Percentiles rank a stretch among this genome's conserved stretches.
These are phyloP conservation scores for Asterochloris sp. DNA, from an alignment of 139 green algal genomes.

Conservation along the genomic window DNA sequence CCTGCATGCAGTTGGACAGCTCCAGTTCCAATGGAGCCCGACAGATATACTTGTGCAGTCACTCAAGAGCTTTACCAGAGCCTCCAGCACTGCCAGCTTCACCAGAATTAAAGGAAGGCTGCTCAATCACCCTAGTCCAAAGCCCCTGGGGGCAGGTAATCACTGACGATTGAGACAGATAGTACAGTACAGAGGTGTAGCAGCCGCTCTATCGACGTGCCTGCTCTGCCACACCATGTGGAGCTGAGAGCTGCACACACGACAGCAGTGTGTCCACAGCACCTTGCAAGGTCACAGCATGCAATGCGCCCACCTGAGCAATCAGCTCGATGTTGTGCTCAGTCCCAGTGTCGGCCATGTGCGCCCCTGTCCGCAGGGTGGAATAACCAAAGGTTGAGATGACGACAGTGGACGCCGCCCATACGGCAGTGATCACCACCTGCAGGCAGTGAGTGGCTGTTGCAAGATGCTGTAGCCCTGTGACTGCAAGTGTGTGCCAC, in stretches of 20 bases:
- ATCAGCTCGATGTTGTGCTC: conserved; percentile 20
- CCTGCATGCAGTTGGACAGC: neutral
- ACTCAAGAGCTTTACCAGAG: neutral
- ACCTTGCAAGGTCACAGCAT: no score
- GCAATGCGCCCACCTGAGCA: neutral
- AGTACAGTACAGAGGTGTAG: no score
- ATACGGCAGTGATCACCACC: conserved; percentile 4
- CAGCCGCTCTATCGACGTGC: no score
- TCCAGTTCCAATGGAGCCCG: neutral
- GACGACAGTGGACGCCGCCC: conserved; percentile 1
- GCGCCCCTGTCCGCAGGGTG: conserved; percentile 11
- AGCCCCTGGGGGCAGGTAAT: no score
- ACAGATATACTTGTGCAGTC: neutral
- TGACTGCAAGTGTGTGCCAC: no score
- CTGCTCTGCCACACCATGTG: no score
- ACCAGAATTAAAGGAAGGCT: no score
- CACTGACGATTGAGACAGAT: neutral
- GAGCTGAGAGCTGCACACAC: no score
- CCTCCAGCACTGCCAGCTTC: neutral
- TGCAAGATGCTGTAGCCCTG: no score
- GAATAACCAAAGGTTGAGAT: conserved; percentile 11
- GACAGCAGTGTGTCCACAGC: no score
- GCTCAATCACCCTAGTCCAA: no score
- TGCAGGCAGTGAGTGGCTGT: neutral
- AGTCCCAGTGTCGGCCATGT: conserved; percentile 16